A percentile compares a stretch with the other conserved stretches of the same genome.
Evolutionary conservation across 2,329 filamentous ascomycete genomes (phyloP).

Genomic region (Podosphaera xanthii): DNA sequence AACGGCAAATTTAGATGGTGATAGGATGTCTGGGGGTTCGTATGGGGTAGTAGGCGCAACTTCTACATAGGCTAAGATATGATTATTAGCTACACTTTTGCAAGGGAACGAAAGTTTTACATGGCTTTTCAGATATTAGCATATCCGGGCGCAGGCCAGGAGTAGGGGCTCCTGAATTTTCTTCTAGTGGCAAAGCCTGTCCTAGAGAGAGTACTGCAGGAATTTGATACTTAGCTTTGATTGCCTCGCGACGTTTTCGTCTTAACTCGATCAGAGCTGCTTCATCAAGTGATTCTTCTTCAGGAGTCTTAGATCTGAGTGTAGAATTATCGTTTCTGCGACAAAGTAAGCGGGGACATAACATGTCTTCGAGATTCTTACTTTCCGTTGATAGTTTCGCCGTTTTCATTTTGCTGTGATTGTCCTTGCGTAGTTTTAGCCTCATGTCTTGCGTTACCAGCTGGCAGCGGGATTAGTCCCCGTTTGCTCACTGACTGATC

Average conservation of each 20-base stretch:
- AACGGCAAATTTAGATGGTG: conserved; percentile 29
- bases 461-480: conserved; percentile 34
- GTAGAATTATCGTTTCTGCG: conserved; percentile 8
- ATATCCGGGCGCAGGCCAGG: conserved; percentile 18
- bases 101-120: neutral
- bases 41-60: conserved; percentile 17
- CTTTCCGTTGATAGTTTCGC: conserved; percentile 17
- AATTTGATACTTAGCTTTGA: conserved; percentile 56
- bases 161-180: conserved; percentile 15
- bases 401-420: conserved; percentile 24
- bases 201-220: conserved; percentile 52
- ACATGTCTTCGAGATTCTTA: conserved; percentile 7
- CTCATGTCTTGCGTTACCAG: conserved; percentile 35
- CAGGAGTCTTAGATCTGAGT: conserved; percentile 20
- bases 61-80: conserved; percentile 10
- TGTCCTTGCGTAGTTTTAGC: conserved; percentile 45
- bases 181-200: conserved; percentile 25
- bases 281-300: conserved; percentile 47
- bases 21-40: conserved; percentile 14
- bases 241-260: conserved; percentile 61
- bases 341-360: neutral
- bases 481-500: conserved; percentile 41
- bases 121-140: conserved; percentile 2
- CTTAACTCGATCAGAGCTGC: conserved; percentile 67
- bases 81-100: conserved; percentile 5